Conservation (phyloP, 2,329 filamentous ascomycete species). For the Truncatella angustata region DNA sequence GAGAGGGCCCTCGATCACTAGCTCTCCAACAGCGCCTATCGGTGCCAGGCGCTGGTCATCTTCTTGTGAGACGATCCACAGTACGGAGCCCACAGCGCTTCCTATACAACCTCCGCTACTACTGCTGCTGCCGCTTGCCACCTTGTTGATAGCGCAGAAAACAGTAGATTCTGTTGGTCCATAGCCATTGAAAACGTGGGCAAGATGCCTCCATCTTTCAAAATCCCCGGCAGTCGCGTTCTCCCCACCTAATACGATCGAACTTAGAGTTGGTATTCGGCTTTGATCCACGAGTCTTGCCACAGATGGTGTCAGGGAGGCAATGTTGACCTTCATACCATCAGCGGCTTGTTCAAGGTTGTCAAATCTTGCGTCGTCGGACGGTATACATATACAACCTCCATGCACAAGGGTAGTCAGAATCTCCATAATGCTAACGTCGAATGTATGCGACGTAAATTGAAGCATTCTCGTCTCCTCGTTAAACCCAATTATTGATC, state of each 20-base stretch:
- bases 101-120: neutral
- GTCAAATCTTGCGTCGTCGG: neutral
- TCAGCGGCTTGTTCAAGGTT: neutral
- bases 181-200: neutral
- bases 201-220: neutral
- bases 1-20: constrained; percentile 3
- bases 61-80: neutral
- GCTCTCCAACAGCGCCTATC: neutral
- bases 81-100: neutral
- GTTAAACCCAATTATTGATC: no score
- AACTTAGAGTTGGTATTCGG: neutral
- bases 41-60: neutral
- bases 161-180: neutral
- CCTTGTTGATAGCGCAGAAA: no score
- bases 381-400: neutral
- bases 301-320: neutral
- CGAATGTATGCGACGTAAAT: neutral
- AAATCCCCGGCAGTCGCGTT: neutral
- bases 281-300: neutral
- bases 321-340: no score
- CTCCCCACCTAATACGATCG: neutral
- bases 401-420: neutral
- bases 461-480: neutral
- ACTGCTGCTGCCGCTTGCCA: no score
- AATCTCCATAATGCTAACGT: neutral